phyloP scores from a whole-genome alignment of 345 rosid genomes.

The Psidium guajava region DNA sequence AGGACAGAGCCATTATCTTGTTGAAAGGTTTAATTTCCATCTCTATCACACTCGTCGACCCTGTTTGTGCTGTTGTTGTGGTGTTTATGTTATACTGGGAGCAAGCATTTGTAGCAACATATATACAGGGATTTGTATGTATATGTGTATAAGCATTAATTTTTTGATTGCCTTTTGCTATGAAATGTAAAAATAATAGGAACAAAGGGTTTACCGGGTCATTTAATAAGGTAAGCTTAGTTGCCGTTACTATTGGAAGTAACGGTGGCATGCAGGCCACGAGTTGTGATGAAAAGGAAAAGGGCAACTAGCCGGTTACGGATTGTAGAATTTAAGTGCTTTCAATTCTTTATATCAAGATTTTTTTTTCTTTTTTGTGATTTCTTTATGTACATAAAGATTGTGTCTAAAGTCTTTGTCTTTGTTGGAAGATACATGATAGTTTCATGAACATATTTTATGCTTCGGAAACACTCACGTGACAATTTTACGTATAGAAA shows the following conservation, averaged over 20 bases:
- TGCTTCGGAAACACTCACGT: neutral
- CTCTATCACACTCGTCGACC: neutral
- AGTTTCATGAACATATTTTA: too few relatives aligned
- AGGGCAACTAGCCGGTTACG: neutral
- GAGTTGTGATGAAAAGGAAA: neutral
- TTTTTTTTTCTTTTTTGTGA: neutral
- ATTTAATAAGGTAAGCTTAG: neutral
- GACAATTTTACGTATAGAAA: neutral
- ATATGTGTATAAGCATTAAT: neutral
- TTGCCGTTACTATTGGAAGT: neutral
- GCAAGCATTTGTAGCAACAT: neutral
- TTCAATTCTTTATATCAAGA: neutral
- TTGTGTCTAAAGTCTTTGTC: neutral
- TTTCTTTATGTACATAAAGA: neutral
- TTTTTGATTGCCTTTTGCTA: neutral
- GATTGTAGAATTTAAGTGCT: neutral
- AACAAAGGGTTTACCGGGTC: neutral
- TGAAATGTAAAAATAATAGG: neutral
- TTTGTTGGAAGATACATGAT: neutral
- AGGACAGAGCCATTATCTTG: neutral
- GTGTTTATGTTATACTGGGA: neutral
- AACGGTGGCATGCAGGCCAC: neutral
- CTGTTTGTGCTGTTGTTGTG: neutral
- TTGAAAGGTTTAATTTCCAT: neutral
- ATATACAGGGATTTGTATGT: neutral